Conservation (phyloP, 176 grass and related monocot genomes). For the Bromus sterilis region DNA sequence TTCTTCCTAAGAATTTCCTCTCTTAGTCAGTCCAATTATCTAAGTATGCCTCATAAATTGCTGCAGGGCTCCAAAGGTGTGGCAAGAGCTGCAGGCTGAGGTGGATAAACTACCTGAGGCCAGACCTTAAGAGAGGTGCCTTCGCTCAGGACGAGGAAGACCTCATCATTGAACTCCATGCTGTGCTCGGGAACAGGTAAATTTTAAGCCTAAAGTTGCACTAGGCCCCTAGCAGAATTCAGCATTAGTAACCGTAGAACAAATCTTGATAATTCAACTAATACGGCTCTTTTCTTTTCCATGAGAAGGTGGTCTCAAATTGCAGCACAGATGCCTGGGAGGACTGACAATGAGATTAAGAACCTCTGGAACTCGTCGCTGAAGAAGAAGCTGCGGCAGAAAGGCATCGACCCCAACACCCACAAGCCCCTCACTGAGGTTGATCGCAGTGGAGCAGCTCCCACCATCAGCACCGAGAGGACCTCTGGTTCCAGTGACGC, state of each 20-base stretch:
- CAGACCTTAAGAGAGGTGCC: slow-evolving; percentile 74
- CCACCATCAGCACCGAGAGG: slow-evolving; percentile 37
- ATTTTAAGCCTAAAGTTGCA: not conserved
- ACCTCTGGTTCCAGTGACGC: slow-evolving; percentile 50
- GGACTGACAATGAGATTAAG: slow-evolving; percentile 79
- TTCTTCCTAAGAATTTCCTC: not conserved
- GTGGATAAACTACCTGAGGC: slow-evolving; percentile 91
- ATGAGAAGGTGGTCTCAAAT: slow-evolving; percentile 69
- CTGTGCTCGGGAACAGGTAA: slow-evolving; percentile 71
- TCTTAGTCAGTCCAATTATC: slow-evolving; percentile 1
- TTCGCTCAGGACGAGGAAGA: slow-evolving; percentile 71
- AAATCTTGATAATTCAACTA: slow-evolving; percentile 26
- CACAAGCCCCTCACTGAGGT: slow-evolving; percentile 54
- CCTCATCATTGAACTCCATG: slow-evolving; percentile 74
- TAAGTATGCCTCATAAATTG: slow-evolving; percentile 5
- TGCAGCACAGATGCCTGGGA: slow-evolving; percentile 65
- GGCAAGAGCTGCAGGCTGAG: slow-evolving; percentile 85
- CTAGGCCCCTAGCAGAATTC: slow-evolving; percentile 13
- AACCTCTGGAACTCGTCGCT: slow-evolving; percentile 73
- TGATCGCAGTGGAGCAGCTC: slow-evolving; percentile 29
- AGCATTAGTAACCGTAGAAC: not conserved
- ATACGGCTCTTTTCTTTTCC: not conserved
- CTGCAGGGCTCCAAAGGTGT: slow-evolving; percentile 73
- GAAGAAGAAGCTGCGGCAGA: slow-evolving; percentile 76
- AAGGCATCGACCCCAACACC: slow-evolving; percentile 70